Conservation (phyloP, 75 land plant species). For the Pseudotsuga menziesii region DNA sequence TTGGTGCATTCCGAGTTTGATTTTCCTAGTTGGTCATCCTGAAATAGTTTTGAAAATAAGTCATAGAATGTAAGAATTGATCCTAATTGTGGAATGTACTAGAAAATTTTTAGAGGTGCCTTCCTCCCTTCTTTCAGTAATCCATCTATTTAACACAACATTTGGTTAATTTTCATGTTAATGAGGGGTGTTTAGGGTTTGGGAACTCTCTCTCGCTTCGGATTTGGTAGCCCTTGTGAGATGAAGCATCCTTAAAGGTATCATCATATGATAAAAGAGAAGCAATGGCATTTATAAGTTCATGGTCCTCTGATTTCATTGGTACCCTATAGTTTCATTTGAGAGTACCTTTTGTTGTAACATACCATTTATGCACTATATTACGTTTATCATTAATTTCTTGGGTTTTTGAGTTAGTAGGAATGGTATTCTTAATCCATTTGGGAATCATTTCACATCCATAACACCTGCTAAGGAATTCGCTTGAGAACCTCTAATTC, state of each 20-base stretch:
- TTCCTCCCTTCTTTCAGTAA: too few species aligned
- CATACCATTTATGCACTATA: slow-evolving; percentile 88
- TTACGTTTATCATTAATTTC: slow-evolving; percentile 55
- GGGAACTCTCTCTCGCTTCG: slow-evolving; percentile 92
- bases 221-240: slow-evolving; percentile 97
- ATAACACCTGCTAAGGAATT: slow-evolving; percentile 13
- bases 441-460: slow-evolving; percentile 46
- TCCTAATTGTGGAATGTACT: too few species aligned
- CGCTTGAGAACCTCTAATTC: slow-evolving; percentile 48
- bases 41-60: too few species aligned
- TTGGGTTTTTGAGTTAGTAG: slow-evolving; percentile 26
- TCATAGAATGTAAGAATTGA: too few species aligned
- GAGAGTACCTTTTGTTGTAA: slow-evolving; percentile 90
- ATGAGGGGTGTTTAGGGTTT: too few species aligned
- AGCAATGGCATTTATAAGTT: slow-evolving; percentile 74
- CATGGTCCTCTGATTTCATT: too few species aligned
- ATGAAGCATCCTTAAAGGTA: slow-evolving; percentile 76
- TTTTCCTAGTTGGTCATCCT: too few species aligned
- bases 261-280: slow-evolving; percentile 91
- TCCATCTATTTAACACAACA: too few species aligned
- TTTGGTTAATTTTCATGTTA: too few species aligned
- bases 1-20: too few species aligned
- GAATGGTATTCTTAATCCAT: slow-evolving; percentile 32
- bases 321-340: slow-evolving; percentile 74
- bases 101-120: too few species aligned